phyloP scores from a whole-genome alignment of 2,329 filamentous ascomycete species.

The Scleromitrula shiraiana region DNA sequence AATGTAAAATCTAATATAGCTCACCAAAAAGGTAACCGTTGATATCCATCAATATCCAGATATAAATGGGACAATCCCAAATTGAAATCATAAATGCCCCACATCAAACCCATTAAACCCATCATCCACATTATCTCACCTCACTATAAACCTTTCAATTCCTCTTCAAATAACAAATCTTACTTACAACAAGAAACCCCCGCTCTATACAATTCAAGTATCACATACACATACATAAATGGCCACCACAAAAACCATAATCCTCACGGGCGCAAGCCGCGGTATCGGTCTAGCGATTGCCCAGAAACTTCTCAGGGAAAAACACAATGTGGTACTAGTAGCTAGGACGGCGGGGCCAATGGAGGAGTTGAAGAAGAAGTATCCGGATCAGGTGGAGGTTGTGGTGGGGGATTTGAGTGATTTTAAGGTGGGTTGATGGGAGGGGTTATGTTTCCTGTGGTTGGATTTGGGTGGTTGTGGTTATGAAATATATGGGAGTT shows the following conservation, averaged over 20 bases:
- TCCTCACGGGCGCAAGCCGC: constrained; percentile 59
- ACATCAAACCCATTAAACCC: neutral
- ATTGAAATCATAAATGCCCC: neutral
- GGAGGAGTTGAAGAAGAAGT: constrained; percentile 41
- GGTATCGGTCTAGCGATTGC: constrained; percentile 53
- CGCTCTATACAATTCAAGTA: neutral
- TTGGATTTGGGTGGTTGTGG: neutral
- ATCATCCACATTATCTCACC: no score
- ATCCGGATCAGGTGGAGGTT: constrained; percentile 46
- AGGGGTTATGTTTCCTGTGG: no score
- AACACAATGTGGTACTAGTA: constrained; percentile 52
- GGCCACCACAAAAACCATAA: constrained; percentile 51
- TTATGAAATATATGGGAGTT: no score
- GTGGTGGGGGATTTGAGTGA: constrained; percentile 48
- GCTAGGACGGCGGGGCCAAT: constrained; percentile 45
- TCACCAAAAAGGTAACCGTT: no score
- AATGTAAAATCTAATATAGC: no score
- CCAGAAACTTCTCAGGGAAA: constrained; percentile 41
- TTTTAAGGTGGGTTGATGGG: constrained; percentile 35
- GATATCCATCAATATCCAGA: no score
- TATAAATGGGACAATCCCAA: no score
- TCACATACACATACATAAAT: no score
- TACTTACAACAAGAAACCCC: neutral
- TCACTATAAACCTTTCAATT: no score
- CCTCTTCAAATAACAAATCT: neutral